Percentiles rank a stretch among this genome's conserved stretches.
phyloP scores from a whole-genome alignment of 2,329 filamentous ascomycete genomes.

The Penicillium sp. region DNA sequence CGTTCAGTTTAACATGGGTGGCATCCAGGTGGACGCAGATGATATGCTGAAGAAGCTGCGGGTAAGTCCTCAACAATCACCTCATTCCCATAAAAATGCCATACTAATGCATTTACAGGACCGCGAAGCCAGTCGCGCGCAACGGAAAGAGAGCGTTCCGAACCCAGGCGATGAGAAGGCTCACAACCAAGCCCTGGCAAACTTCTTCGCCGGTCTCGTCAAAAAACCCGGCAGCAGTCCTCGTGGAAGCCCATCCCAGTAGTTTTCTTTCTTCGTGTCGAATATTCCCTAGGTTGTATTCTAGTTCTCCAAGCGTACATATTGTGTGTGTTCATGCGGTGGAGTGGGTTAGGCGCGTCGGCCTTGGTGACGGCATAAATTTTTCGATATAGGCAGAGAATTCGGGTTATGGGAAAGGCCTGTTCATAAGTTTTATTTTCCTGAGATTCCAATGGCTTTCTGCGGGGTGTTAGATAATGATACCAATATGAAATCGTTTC shows the following conservation, averaged over 20 bases:
- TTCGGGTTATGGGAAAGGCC: conserved; percentile 1
- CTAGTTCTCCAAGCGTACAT: conserved; percentile 27
- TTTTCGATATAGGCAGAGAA: conserved; percentile 11
- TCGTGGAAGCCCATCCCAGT: conserved; percentile 38
- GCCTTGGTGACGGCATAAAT: conserved; percentile 4
- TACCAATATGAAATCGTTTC: conserved; percentile 27
- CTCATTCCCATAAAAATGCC: not conserved
- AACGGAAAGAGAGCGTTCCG: conserved; percentile 34
- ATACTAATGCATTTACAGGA: conserved; percentile 34
- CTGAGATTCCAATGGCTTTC: conserved; percentile 22
- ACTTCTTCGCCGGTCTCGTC: conserved; percentile 60
- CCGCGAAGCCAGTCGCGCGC: conserved; percentile 43
- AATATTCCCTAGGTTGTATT: conserved; percentile 23
- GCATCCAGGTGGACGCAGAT: conserved; percentile 92
- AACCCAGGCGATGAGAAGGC: conserved; percentile 47
- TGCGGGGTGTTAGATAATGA: conserved; percentile 28
- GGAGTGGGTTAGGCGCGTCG: conserved; percentile 6
- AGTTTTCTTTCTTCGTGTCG: conserved; percentile 2
- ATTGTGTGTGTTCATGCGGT: conserved; percentile 9
- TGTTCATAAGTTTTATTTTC: conserved; percentile 18
- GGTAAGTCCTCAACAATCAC: conserved; percentile 50
- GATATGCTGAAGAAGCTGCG: conserved; percentile 86
- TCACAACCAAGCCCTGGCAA: conserved; percentile 60
- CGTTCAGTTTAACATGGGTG: conserved; percentile 97
- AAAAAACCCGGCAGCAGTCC: conserved; percentile 48